phyloP scores from a whole-genome alignment of 306 rosid genomes.

The Lithocarpus polystachyus region DNA sequence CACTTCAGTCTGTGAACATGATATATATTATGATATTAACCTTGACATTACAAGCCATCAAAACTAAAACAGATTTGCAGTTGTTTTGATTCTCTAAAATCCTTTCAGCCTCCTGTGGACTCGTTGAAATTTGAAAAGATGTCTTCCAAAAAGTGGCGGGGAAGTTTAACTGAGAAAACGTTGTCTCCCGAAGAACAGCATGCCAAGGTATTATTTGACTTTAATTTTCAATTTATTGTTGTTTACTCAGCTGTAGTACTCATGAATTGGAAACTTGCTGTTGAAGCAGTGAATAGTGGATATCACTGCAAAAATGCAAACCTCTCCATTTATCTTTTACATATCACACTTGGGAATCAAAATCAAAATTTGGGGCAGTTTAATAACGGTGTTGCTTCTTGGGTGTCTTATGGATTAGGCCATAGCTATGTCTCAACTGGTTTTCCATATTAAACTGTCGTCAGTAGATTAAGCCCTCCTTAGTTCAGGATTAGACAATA shows the following conservation, averaged over 20 bases:
- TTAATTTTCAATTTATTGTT: neutral
- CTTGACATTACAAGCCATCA: neutral
- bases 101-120: constrained; percentile 30
- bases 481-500: no score
- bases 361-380: neutral
- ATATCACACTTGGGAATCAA: neutral
- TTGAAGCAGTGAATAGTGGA: neutral
- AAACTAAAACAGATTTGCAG: neutral
- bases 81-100: neutral
- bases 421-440: no score
- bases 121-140: constrained; percentile 29
- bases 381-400: no score
- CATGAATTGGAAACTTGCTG: constrained; percentile 4
- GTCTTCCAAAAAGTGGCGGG: constrained; percentile 43
- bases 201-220: constrained; percentile 44
- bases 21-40: neutral
- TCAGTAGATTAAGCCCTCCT: no score
- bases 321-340: neutral
- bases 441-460: no score
- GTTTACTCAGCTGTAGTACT: constrained; percentile 1
- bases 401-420: no score
- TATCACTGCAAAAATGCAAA: neutral
- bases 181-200: constrained; percentile 51
- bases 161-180: constrained; percentile 34
- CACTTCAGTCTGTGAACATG: no score